These are phyloP conservation scores for Salix arbutifolia DNA, from an alignment of 345 rosid species.

Conservation along the genomic window DNA sequence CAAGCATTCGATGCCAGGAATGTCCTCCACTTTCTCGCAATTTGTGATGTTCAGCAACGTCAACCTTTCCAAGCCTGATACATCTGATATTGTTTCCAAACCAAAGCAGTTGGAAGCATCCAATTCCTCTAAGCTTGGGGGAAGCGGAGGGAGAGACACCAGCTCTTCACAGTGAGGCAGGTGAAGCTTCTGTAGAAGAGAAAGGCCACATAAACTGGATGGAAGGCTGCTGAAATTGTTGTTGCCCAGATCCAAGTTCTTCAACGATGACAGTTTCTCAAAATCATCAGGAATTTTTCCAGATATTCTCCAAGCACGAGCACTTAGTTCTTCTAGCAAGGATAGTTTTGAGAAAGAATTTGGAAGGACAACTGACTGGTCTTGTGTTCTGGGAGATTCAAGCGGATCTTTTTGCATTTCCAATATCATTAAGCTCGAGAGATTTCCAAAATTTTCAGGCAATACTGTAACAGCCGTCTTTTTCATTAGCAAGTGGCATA, in stretches of 20 bases:
- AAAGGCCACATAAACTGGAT: conserved; percentile 42
- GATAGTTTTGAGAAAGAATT: conserved; percentile 37
- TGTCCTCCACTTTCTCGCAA: conserved; percentile 38
- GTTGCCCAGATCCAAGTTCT: conserved; percentile 29
- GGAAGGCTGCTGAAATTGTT: conserved; percentile 46
- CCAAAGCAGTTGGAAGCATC: conserved; percentile 36
- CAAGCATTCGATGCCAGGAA: conserved; percentile 44
- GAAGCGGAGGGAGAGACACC: conserved; percentile 42
- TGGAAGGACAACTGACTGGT: conserved; percentile 20
- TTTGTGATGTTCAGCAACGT: conserved; percentile 30
- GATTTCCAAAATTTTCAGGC: conserved; percentile 44
- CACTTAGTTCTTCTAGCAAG: conserved; percentile 37
- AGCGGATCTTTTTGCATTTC: conserved; percentile 32
- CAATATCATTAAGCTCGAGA: conserved; percentile 33
- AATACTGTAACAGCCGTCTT: conserved; percentile 39
- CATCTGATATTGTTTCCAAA: conserved; percentile 29
- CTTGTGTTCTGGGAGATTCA: background rate
- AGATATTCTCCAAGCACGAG: conserved; percentile 39
- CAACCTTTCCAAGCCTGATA: conserved; percentile 31
- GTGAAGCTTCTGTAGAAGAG: conserved; percentile 29
- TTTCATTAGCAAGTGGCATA: conserved; percentile 34
- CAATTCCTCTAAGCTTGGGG: conserved; percentile 38
- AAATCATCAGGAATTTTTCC: conserved; percentile 49
- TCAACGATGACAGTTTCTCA: conserved; percentile 36
- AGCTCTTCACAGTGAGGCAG: conserved; percentile 38